Evolutionary conservation across 495 filamentous ascomycete species (phyloP).

Genomic region (Trypethelium eluteriae): DNA sequence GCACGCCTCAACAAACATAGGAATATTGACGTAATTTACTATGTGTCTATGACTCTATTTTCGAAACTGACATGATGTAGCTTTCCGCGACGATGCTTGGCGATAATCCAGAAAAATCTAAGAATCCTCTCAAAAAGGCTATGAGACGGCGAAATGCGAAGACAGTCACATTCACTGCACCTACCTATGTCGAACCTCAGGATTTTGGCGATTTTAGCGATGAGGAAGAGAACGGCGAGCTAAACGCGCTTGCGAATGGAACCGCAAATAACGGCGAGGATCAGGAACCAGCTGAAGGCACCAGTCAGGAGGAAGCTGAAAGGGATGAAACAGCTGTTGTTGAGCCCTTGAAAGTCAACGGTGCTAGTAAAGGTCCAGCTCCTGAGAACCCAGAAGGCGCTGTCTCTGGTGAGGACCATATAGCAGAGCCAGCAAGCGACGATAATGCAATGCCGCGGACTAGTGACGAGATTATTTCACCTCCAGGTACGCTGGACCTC

Average conservation of each 20-base stretch:
- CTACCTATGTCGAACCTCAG: constrained; percentile 84
- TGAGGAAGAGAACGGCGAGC: constrained; percentile 62
- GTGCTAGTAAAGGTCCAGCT: constrained; percentile 21
- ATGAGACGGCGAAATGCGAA: constrained; percentile 83
- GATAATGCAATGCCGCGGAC: constrained; percentile 28
- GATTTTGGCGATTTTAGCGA: constrained; percentile 84
- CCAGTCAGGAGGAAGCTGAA: constrained; percentile 23
- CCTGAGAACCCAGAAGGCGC: constrained; percentile 15
- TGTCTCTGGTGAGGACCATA: constrained; percentile 25
- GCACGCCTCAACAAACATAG: constrained; percentile 94
- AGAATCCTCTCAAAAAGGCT: constrained; percentile 81
- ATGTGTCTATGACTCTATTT: not conserved
- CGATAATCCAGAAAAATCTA: constrained; percentile 80
- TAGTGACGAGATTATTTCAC: constrained; percentile 61
- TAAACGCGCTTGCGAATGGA: constrained; percentile 43
- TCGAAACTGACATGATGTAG: constrained; percentile 37
- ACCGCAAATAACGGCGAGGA: constrained; percentile 24
- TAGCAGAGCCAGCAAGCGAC: constrained; percentile 21
- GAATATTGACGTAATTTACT: constrained; percentile 73
- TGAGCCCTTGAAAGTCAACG: constrained; percentile 28
- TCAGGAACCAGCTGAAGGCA: constrained; percentile 32
- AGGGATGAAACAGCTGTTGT: constrained; percentile 25
- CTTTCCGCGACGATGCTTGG: constrained; percentile 90
- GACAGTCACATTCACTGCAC: constrained; percentile 77
- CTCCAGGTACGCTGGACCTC: constrained; percentile 34